Conservation (phyloP, 106 monocot species). For the Acanthochlamys bracteata region DNA sequence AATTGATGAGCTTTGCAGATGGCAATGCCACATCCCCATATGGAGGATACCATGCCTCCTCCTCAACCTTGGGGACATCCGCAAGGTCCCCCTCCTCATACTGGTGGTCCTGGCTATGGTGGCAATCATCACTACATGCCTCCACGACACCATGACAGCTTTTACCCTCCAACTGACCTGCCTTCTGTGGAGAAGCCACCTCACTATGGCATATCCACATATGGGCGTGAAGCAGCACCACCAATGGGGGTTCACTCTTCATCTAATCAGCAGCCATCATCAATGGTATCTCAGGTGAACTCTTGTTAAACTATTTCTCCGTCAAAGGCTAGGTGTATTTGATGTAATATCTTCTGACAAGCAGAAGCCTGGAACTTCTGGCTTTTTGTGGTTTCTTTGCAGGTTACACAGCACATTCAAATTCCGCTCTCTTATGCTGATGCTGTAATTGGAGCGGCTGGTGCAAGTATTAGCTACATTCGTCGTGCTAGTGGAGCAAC, state of each 20-base stretch:
- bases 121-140: conserved; percentile 55
- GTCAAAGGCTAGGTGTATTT: not conserved
- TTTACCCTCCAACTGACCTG: conserved; percentile 52
- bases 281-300: conserved; percentile 42
- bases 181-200: conserved; percentile 58
- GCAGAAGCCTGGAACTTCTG: not conserved
- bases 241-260: conserved; percentile 26
- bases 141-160: conserved; percentile 52
- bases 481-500: conserved; percentile 89
- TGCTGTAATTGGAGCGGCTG: conserved; percentile 84
- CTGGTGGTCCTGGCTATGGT: conserved; percentile 48
- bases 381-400: conserved; percentile 6
- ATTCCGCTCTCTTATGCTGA: conserved; percentile 89
- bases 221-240: conserved; percentile 56
- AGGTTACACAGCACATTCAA: conserved; percentile 93
- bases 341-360: not conserved
- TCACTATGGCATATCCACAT: conserved; percentile 73
- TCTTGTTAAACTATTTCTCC: not conserved
- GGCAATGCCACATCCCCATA: conserved; percentile 38
- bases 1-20: conserved; percentile 28
- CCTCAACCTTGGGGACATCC: conserved; percentile 66
- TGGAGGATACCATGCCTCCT: conserved; percentile 55
- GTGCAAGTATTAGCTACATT: conserved; percentile 92
- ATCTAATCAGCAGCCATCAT: conserved; percentile 28
- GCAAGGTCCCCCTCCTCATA: conserved; percentile 43